A percentile compares a stretch with the other conserved stretches of the same genome.
Evolutionary conservation across 2,329 filamentous ascomycete genomes (phyloP).

Genomic region (Cryphonectria parasitica): DNA sequence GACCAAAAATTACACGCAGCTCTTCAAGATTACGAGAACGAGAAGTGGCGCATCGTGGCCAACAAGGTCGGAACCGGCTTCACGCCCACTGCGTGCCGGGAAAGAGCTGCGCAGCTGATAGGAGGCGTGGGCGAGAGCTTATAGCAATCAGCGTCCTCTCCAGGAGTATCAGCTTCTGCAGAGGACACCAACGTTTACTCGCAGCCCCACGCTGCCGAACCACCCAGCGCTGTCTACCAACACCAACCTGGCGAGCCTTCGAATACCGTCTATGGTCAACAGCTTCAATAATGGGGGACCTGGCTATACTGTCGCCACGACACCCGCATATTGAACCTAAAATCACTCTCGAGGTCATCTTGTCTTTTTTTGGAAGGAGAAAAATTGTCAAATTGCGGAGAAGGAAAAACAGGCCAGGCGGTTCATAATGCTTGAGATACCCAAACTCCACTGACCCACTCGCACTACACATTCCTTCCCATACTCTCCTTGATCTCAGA

Average conservation of each 20-base stretch:
- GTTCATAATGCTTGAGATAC: constrained; percentile 31
- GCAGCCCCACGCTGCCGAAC: constrained; percentile 34
- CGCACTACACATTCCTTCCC: constrained; percentile 10
- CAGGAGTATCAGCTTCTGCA: constrained; percentile 50
- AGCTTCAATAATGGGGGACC: constrained; percentile 38
- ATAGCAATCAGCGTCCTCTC: constrained; percentile 61
- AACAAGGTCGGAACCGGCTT: constrained; percentile 91
- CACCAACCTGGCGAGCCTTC: constrained; percentile 22
- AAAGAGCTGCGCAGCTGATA: constrained; percentile 69
- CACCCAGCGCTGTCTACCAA: constrained; percentile 24
- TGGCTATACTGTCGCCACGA: background rate
- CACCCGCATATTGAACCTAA: background rate
- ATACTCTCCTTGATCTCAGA: constrained; percentile 3
- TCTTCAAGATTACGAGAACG: constrained; percentile 83
- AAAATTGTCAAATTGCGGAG: background rate
- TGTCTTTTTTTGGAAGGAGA: background rate
- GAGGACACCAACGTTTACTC: constrained; percentile 51
- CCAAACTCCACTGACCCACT: constrained; percentile 24
- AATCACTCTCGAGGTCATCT: constrained; percentile 16
- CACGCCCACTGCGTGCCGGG: constrained; percentile 83
- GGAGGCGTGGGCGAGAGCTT: constrained; percentile 47
- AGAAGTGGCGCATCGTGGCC: constrained; percentile 90
- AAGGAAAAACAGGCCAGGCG: constrained; percentile 23
- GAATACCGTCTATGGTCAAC: constrained; percentile 43
- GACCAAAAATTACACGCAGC: constrained; percentile 77